Conservation (phyloP, 2,329 filamentous ascomycete species). For the Fusarium udum region DNA sequence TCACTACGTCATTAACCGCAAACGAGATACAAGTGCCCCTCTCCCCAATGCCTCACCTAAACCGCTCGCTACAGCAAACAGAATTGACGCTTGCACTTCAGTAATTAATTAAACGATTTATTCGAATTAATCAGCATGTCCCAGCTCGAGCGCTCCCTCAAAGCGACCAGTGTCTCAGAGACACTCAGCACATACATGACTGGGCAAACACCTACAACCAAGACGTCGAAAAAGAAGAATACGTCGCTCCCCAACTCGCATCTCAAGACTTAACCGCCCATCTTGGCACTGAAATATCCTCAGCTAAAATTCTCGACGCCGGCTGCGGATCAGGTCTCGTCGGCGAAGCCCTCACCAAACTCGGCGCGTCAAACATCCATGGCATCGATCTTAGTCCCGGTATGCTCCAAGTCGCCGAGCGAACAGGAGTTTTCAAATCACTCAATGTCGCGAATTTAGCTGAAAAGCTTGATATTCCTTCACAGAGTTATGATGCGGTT, state of each 20-base stretch:
- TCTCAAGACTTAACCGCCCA: constrained; percentile 42
- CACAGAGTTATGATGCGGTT: constrained; percentile 56
- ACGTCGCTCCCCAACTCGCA: constrained; percentile 52
- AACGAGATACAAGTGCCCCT: fast-evolving
- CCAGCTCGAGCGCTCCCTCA: constrained; percentile 9
- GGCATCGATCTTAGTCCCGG: constrained; percentile 59
- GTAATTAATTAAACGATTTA: fast-evolving
- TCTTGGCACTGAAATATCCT: constrained; percentile 14
- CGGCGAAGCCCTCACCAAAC: constrained; percentile 52
- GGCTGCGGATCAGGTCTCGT: constrained; percentile 63
- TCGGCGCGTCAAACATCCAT: constrained; percentile 53
- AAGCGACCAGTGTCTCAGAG: constrained; percentile 9
- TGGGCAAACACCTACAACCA: constrained; percentile 44
- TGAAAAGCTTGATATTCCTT: constrained; percentile 47
- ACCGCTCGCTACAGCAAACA: fast-evolving
- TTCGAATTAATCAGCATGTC: not conserved
- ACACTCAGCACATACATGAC: constrained; percentile 31
- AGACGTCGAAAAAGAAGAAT: constrained; percentile 46
- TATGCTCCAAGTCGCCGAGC: constrained; percentile 58
- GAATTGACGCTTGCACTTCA: fast-evolving
- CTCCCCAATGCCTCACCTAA: not conserved
- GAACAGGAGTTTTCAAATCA: constrained; percentile 54
- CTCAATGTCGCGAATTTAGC: constrained; percentile 56
- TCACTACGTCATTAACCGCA: not conserved
- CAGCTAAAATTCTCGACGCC: constrained; percentile 54